Conservation (phyloP, 148 eudicot species). For the Mesembryanthemum crystallinum region DNA sequence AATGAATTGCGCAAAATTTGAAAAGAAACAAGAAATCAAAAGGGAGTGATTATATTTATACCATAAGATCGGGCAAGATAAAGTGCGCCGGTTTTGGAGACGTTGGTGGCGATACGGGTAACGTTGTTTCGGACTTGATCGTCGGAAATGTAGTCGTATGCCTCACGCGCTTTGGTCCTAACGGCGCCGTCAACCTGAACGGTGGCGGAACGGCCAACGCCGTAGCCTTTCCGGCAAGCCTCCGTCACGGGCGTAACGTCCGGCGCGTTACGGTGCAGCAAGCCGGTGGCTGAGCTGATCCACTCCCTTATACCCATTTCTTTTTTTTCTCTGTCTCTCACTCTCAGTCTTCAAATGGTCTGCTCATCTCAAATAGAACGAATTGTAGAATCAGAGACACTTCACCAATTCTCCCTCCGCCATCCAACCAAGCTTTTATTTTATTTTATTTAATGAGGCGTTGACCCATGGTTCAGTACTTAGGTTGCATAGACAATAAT, state of each 20-base stretch:
- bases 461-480: too few relatives aligned
- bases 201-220: neutral
- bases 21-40: neutral
- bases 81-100: conserved; percentile 21
- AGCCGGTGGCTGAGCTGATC: neutral
- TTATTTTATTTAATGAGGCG: too few relatives aligned
- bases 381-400: too few relatives aligned
- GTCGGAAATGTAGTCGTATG: conserved; percentile 21
- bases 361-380: too few relatives aligned
- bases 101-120: conserved; percentile 12
- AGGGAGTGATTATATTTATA: neutral
- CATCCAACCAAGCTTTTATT: too few relatives aligned
- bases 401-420: too few relatives aligned
- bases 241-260: conserved; percentile 23
- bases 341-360: neutral
- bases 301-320: conserved; percentile 17
- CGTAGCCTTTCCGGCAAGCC: conserved; percentile 21
- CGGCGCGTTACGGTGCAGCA: neutral
- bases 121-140: conserved; percentile 27
- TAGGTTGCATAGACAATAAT: too few relatives aligned
- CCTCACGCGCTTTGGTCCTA: conserved; percentile 22
- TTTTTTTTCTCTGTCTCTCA: neutral
- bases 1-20: too few relatives aligned
- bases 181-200: conserved; percentile 10
- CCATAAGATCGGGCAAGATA: conserved; percentile 26